Evolutionary conservation across 441 rosid species (phyloP), one percentile per base, ranked within the genome.

Genomic region (Eugenia klotzschiana): DNA sequence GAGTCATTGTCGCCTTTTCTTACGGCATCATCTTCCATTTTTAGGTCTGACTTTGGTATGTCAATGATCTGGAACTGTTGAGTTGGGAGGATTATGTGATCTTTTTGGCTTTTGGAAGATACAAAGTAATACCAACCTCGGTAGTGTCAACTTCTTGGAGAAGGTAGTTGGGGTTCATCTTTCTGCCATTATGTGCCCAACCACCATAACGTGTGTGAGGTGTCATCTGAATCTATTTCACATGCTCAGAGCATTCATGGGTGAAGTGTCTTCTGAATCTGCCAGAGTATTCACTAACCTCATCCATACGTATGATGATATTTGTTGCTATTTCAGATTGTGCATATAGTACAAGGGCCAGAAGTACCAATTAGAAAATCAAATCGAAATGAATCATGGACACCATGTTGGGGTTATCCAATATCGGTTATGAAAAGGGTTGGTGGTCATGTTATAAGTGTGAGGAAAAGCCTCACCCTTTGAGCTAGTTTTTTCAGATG

Each of bases 121-220:
- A 29, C 10, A 60, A 29, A 13, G 73, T 60, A 16, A 20, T 8
- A 60, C 73, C 69, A 46, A 81, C 82, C 79, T 72, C 46, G 50
- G 81, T 58, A 51, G 41, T 81, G 84, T 84, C 85, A 80, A 82
- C 87, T 23, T 52, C 80, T 72, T 56, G 69, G 79, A 58, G 72
- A 55, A 79, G 82, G 84, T 84, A 8, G 88, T 53, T 88, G 87
- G 85, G 46, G 37, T 83, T 72, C 64, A 84, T 82, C 55, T 16
- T 40, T 53, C 37, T 22, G 74, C 52, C 53, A 52, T 72, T 15
- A n/a, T 25, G 40, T 58, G 51, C 57, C 85, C 87, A 55, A 80
- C 86, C 15, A 79, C 86, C 83, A 27, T 64, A 29, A 20, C 84
- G 16, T 56, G 80, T 53, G 51, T 50, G 33, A 77, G 6, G 40